Evolutionary conservation across 2,329 filamentous ascomycete genomes (phyloP).

Genomic region (Xylariaceae sp.): DNA sequence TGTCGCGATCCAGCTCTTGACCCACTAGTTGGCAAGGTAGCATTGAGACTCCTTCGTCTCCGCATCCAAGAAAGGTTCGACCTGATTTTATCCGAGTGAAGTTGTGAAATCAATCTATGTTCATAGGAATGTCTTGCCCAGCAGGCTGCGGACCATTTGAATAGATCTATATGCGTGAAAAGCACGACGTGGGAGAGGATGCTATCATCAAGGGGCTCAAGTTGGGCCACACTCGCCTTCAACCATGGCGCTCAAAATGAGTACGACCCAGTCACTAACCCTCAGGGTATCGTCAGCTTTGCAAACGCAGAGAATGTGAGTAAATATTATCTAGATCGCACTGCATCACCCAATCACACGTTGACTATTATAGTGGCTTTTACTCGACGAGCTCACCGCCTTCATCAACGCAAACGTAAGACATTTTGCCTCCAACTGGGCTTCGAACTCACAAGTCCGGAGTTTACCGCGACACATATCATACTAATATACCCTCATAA

Average conservation of each 20-base stretch:
- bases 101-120: no score
- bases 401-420: conserved; percentile 6
- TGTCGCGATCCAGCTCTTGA: no score
- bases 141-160: no score
- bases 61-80: no score
- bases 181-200: conserved; percentile 3
- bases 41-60: no score
- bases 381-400: not conserved
- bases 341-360: not conserved
- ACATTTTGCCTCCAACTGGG: not conserved
- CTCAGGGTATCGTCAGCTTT: conserved; percentile 18
- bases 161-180: no score
- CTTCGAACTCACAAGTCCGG: not conserved
- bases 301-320: conserved; percentile 20
- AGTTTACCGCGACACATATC: no score
- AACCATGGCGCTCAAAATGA: conserved; percentile 16
- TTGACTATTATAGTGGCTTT: conserved; percentile 1
- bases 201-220: conserved; percentile 21
- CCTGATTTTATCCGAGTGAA: no score
- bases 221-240: conserved; percentile 17
- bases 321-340: not conserved
- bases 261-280: conserved; percentile 18
- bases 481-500: not conserved
- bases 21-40: no score
- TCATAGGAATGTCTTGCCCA: no score